Base-by-base conservation (phyloP, 2,329 filamentous ascomycete species). In the Grosmannia serpens region DNA sequence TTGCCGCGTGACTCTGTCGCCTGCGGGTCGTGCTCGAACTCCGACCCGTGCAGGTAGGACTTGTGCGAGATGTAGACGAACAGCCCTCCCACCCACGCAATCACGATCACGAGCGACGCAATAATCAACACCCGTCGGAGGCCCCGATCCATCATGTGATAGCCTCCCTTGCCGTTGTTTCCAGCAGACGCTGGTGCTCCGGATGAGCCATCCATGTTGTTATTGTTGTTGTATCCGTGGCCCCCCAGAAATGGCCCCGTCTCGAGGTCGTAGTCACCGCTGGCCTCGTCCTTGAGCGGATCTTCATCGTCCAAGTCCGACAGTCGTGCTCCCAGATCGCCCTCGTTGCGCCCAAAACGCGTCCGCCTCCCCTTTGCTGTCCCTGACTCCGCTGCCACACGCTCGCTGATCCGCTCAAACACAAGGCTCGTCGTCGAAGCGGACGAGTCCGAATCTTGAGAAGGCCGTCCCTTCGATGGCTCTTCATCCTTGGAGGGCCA, bases 361-460 rank as follows among this genome's bases (percentile, higher is more conserved):
- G 22, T 26, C 15, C 53, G 33, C 52, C 50, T 17, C 52, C 58
- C 49, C 59, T 58, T 33, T 4, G 63, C 27, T 9, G 50, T 33
- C 29, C 29, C 51, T 20, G 22, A 29, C 27, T 26, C 54, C 7
- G 67, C 64, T 22, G 53, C 66, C 31, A 75, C 70, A 51, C 73
- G 70, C 68, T 88, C 85, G 65, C 82, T 80, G 64, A 92, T 79
- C 62, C 86, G 83, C 64, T 94, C 88, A 68, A 94, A 88, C 57
- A 94, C 83, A 17, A 94, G 77, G 65, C 89, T 92, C 4, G 87
- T 91, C 13, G 89, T 92, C 38, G 89, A 94, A n/a, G 84, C 85
- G 47, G 86, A 87, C n/a, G 87, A 89, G 52, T 82, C 70, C 4
- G 88, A 89, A 62, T 79, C 80, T 66, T 72, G 72, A 57, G 81